Conservation (phyloP, 2,329 filamentous ascomycete genomes). For the Harringtonia aguacate region DNA sequence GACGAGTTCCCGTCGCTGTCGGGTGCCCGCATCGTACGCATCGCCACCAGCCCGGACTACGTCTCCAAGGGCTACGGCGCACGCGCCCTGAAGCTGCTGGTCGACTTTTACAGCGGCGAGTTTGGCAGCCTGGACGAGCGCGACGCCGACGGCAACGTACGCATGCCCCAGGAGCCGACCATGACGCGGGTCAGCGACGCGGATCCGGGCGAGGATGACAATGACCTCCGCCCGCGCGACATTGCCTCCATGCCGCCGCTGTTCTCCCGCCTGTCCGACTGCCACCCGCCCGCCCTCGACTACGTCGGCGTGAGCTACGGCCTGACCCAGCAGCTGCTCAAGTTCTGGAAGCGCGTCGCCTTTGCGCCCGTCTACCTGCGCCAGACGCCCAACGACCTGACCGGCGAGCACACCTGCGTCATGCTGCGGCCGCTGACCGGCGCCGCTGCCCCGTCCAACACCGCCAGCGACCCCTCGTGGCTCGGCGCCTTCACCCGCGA, state of each 20-base stretch:
- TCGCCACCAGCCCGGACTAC: constrained; percentile 94
- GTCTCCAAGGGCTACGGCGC: constrained; percentile 87
- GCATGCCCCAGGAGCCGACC: constrained; percentile 38
- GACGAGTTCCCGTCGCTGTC: constrained; percentile 91
- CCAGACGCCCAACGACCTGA: constrained; percentile 92
- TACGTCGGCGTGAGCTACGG: constrained; percentile 96
- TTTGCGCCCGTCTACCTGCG: constrained; percentile 88
- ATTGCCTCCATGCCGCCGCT: constrained; percentile 87
- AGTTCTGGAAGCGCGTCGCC: constrained; percentile 86
- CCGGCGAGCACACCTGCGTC: constrained; percentile 93
- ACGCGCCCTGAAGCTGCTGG: constrained; percentile 74
- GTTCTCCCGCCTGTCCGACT: constrained; percentile 79
- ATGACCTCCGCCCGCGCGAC: constrained; percentile 83
- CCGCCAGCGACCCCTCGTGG: constrained; percentile 78
- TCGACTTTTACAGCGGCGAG: constrained; percentile 91
- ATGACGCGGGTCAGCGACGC: constrained; percentile 73
- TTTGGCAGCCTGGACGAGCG: constrained; percentile 77
- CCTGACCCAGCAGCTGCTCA: constrained; percentile 75
- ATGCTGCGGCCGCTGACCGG: constrained; percentile 71
- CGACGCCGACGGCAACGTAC: too few relatives aligned
- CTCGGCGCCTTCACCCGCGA: constrained; percentile 83
- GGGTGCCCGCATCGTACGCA: constrained; percentile 83
- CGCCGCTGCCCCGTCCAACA: not conserved
- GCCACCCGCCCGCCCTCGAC: constrained; percentile 69
- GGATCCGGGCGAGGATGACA: constrained; percentile 67